Conservation (phyloP, 805 yeast genomes). For the Lipomyces yamadae region DNA sequence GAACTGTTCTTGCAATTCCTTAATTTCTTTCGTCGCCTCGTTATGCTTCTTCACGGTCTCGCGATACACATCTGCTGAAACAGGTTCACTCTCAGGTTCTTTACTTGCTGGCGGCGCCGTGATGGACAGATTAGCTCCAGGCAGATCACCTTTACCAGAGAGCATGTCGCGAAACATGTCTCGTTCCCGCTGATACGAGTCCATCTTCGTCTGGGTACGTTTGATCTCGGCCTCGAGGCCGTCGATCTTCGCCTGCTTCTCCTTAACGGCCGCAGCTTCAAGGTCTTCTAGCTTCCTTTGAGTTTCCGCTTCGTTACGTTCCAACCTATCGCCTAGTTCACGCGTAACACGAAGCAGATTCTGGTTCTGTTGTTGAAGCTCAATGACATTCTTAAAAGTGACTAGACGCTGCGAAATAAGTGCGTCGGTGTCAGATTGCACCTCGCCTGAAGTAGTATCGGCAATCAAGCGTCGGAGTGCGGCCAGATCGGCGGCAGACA, state of each 20-base stretch:
- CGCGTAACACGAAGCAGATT: slow-evolving; percentile 72
- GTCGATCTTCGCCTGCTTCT: slow-evolving; percentile 46
- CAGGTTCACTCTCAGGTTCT: background rate
- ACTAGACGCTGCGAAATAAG: slow-evolving; percentile 76
- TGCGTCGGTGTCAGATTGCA: slow-evolving; percentile 68
- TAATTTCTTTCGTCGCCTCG: slow-evolving; percentile 38
- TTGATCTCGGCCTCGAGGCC: slow-evolving; percentile 47
- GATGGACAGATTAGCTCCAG: background rate
- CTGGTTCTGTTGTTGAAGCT: slow-evolving; percentile 73
- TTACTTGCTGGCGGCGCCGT: background rate
- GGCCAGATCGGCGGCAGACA: slow-evolving; percentile 67
- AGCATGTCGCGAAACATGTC: slow-evolving; percentile 60
- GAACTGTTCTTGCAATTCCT: slow-evolving; percentile 44
- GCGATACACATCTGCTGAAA: slow-evolving; percentile 25
- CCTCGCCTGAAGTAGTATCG: slow-evolving; percentile 40
- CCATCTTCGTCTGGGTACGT: slow-evolving; percentile 56
- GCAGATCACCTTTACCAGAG: background rate
- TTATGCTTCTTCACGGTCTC: slow-evolving; percentile 14
- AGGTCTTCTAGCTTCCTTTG: slow-evolving; percentile 38
- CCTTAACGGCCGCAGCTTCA: slow-evolving; percentile 45
- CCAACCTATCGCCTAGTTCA: slow-evolving; percentile 71
- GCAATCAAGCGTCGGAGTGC: slow-evolving; percentile 52
- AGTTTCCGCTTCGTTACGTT: slow-evolving; percentile 56
- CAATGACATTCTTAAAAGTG: slow-evolving; percentile 67
- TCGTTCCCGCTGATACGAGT: slow-evolving; percentile 64